phyloP scores from a whole-genome alignment of 2,329 filamentous ascomycete species.

The Talaromyces rugulosus region DNA sequence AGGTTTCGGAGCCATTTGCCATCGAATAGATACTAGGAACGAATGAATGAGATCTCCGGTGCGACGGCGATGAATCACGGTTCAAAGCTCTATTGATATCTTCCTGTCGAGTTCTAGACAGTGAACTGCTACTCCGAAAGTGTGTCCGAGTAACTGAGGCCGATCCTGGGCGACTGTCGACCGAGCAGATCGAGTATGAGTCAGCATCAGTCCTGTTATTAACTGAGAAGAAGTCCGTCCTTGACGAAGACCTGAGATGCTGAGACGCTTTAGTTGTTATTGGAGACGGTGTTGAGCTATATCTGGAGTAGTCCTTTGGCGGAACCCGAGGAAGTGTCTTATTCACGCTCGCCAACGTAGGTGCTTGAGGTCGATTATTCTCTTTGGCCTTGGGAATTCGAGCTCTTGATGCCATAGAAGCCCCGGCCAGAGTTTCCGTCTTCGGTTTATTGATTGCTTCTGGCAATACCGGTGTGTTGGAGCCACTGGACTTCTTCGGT shows the following conservation, averaged over 20 bases:
- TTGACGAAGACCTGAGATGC: slow-evolving; percentile 17
- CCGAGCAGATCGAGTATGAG: slow-evolving; percentile 35
- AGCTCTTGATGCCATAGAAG: slow-evolving; percentile 1
- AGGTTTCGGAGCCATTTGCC: slow-evolving; percentile 41
- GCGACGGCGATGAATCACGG: slow-evolving; percentile 24
- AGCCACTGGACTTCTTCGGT: slow-evolving; percentile 2
- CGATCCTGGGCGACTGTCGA: slow-evolving; percentile 34
- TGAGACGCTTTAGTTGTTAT: slow-evolving; percentile 16
- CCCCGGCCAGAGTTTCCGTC: slow-evolving; percentile 17
- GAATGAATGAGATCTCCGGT: slow-evolving; percentile 35
- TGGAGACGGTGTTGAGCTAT: slow-evolving; percentile 20
- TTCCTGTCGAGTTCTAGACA: slow-evolving; percentile 41
- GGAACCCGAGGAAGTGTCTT: slow-evolving; percentile 25
- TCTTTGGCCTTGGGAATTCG: background rate
- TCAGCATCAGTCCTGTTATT: slow-evolving; percentile 39
- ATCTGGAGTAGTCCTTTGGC: slow-evolving; percentile 20
- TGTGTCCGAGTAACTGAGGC: slow-evolving; percentile 35
- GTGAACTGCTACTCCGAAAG: slow-evolving; percentile 39
- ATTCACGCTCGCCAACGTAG: slow-evolving; percentile 21
- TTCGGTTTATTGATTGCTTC: slow-evolving; percentile 19
- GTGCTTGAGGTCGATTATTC: background rate
- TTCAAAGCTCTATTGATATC: slow-evolving; percentile 31
- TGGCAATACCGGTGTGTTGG: background rate
- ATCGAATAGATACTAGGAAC: slow-evolving; percentile 45
- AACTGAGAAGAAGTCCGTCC: slow-evolving; percentile 30